Evolutionary conservation across 1,284 basidiomycete genomes (phyloP).

Genomic region (Cryptococcus sp.): DNA sequence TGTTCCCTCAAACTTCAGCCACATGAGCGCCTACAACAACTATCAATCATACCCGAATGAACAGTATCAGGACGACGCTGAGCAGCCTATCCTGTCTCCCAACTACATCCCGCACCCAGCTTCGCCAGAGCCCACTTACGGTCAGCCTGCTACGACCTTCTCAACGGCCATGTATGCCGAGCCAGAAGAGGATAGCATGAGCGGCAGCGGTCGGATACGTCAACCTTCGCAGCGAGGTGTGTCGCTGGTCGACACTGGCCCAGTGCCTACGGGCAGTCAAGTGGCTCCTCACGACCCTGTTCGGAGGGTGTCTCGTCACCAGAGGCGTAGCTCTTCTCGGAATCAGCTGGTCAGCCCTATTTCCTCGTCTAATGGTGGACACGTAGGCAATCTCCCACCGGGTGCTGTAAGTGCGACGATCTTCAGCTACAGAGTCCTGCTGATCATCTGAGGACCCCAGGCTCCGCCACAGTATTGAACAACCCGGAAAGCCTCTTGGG

Average conservation of each 20-base stretch:
- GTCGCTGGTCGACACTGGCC: slow-evolving; percentile 73
- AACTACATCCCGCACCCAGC: slow-evolving; percentile 22
- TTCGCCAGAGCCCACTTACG: slow-evolving; percentile 30
- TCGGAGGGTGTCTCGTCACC: slow-evolving; percentile 42
- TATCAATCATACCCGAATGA: slow-evolving; percentile 27
- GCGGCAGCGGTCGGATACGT: slow-evolving; percentile 33
- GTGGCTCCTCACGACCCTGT: slow-evolving; percentile 60
- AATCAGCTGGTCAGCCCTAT: slow-evolving; percentile 35
- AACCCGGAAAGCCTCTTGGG: not conserved
- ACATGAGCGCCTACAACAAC: slow-evolving; percentile 11
- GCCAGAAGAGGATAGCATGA: slow-evolving; percentile 18
- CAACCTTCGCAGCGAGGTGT: slow-evolving; percentile 61
- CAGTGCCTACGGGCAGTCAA: slow-evolving; percentile 71
- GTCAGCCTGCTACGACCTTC: slow-evolving; percentile 8
- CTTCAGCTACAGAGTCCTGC: not conserved
- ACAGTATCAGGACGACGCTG: slow-evolving; percentile 56
- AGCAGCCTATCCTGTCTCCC: slow-evolving; percentile 57
- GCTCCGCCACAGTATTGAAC: slow-evolving; percentile 15
- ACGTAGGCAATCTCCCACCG: slow-evolving; percentile 24
- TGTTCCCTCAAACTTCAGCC: slow-evolving; percentile 20
- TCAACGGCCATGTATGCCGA: slow-evolving; percentile 23
- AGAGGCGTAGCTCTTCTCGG: slow-evolving; percentile 32
- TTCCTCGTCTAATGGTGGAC: slow-evolving; percentile 13
- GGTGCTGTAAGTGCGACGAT: slow-evolving; percentile 31
- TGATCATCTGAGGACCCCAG: slow-evolving; percentile 7